phyloP scores from a whole-genome alignment of 2,329 filamentous ascomycete genomes.

The Helotiales sp. region DNA sequence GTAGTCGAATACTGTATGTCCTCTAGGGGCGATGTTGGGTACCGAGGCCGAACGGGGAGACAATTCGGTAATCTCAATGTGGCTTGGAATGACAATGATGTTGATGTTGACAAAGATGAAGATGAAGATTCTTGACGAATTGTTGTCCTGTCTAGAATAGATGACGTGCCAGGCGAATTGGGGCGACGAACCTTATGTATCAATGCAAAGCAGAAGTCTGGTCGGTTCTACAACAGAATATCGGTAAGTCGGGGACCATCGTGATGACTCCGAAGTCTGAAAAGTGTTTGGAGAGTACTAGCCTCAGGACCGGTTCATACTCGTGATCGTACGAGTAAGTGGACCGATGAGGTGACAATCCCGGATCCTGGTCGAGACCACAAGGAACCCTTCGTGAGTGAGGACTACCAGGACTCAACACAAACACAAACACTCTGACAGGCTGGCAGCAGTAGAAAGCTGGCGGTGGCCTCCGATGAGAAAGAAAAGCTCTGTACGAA shows the following conservation, averaged over 20 bases:
- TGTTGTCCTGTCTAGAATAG: conserved; percentile 23
- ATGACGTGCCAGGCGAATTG: conserved; percentile 30
- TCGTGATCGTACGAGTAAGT: conserved; percentile 36
- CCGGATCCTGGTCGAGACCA: conserved; percentile 9
- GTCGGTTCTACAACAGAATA: conserved; percentile 17
- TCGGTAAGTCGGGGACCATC: conserved; percentile 14
- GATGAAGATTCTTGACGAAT: conserved; percentile 19
- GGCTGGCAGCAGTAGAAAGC: conserved; percentile 17
- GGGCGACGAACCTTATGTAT: conserved; percentile 30
- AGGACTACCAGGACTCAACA: conserved; percentile 9
- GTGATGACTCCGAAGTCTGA: conserved; percentile 19
- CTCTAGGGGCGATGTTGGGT: conserved; percentile 2
- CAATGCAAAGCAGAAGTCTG: conserved; percentile 13
- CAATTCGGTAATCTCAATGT: neutral
- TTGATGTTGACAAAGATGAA: neutral
- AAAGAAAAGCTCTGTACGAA: no score
- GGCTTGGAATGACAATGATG: conserved; percentile 10
- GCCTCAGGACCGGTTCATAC: conserved; percentile 32
- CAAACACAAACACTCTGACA: neutral
- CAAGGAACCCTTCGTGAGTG: neutral
- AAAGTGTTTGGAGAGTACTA: conserved; percentile 27
- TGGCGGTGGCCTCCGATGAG: conserved; percentile 29
- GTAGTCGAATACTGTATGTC: conserved; percentile 21
- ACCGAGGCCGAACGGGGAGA: conserved; percentile 15
- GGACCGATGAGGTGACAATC: conserved; percentile 32